These are phyloP conservation scores for Rutstroemia sp. DNA, from an alignment of 2,329 filamentous ascomycete species.

Conservation along the genomic window DNA sequence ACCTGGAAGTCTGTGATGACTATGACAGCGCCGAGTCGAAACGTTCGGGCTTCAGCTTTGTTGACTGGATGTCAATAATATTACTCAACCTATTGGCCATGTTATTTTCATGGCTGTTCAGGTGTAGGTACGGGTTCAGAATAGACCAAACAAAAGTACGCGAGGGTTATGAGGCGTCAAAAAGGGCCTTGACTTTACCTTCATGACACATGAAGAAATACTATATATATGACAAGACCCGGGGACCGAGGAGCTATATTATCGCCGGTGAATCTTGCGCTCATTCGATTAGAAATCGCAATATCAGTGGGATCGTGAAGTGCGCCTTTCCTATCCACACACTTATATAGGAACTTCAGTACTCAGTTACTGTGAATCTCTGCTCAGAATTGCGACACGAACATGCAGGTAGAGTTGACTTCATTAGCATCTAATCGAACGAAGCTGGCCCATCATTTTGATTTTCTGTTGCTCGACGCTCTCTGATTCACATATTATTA, in stretches of 20 bases:
- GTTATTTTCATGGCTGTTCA: slow-evolving; percentile 18
- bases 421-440: no score
- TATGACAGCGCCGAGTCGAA: slow-evolving; percentile 20
- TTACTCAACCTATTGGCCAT: slow-evolving; percentile 16
- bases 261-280: not conserved
- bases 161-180: slow-evolving; percentile 8
- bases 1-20: slow-evolving; percentile 48
- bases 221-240: not conserved
- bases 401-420: no score
- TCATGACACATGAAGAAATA: not conserved
- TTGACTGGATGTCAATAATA: slow-evolving; percentile 13
- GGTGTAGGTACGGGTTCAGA: slow-evolving; percentile 16
- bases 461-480: no score
- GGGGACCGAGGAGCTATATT: not conserved
- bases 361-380: no score
- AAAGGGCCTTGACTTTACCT: not conserved
- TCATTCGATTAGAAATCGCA: not conserved
- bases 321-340: not conserved
- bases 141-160: slow-evolving; percentile 12
- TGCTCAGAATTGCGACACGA: no score
- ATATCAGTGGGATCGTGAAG: not conserved
- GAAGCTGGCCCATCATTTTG: no score
- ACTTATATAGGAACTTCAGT: not conserved
- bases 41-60: slow-evolving; percentile 12
- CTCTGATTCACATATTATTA: no score